These are phyloP conservation scores for Saccharomyces kudriavzevii DNA, from an alignment of 805 yeast genomes.

Conservation along the genomic window DNA sequence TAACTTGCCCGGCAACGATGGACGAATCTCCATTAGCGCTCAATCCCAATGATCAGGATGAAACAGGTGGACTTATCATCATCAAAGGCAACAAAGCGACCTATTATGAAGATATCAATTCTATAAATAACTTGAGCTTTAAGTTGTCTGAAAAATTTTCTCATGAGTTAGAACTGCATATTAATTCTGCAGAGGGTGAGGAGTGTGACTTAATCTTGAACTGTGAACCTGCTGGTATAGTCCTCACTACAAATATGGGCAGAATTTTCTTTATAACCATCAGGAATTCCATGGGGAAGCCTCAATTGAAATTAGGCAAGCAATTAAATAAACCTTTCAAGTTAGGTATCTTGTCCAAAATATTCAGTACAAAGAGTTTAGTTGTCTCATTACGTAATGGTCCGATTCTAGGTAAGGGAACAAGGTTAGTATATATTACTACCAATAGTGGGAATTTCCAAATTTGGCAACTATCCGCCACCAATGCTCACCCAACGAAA, in stretches of 20 bases:
- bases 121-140: slow-evolving; percentile 24
- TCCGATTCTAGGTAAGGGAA: slow-evolving; percentile 43
- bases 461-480: slow-evolving; percentile 42
- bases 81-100: slow-evolving; percentile 49
- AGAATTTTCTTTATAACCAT: slow-evolving; percentile 54
- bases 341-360: slow-evolving; percentile 28
- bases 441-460: slow-evolving; percentile 40
- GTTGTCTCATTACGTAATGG: slow-evolving; percentile 56
- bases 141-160: slow-evolving; percentile 24
- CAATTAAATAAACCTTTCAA: slow-evolving; percentile 23
- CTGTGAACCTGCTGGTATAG: slow-evolving; percentile 68
- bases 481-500: slow-evolving; percentile 34
- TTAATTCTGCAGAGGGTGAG: slow-evolving; percentile 9
- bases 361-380: slow-evolving; percentile 29
- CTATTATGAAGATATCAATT: slow-evolving; percentile 66
- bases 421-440: slow-evolving; percentile 34
- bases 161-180: slow-evolving; percentile 17
- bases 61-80: slow-evolving; percentile 54
- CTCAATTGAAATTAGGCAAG: slow-evolving; percentile 28
- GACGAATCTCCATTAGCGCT: slow-evolving; percentile 12
- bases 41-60: slow-evolving; percentile 37
- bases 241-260: slow-evolving; percentile 62
- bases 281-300: slow-evolving; percentile 62
- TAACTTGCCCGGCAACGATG: slow-evolving; percentile 27
- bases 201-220: slow-evolving; percentile 47